Base-by-base conservation (phyloP, 2,329 filamentous ascomycete genomes). In the Verticillium nubilum region DNA sequence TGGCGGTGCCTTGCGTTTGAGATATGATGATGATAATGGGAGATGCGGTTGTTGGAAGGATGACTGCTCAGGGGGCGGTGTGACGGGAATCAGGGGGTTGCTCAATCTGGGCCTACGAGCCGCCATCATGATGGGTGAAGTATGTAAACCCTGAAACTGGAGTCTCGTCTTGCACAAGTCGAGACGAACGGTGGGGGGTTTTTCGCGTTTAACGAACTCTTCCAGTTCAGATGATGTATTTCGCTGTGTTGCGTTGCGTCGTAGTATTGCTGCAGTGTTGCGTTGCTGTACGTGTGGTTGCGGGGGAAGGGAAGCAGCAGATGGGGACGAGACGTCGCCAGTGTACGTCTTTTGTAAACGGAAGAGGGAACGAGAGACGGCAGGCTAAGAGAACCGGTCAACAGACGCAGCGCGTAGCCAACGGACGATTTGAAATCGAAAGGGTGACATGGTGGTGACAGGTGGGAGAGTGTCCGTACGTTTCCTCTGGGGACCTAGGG, bases 41-140 rank as follows among this genome's bases (percentile, higher is more conserved):
- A 61, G 58, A 15, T 61, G 58, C 23, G 62, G 60, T 42, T 63
- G 56, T 42, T 61, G 61, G 58, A 77, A 75, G 4, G 69, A 66
- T 37, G 52, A n/a, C 58, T 73, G 69, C 35, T 76, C 74, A 33
- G 74, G 74, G 6, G 75, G 73, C 56, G 74, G 75, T 6, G 75
- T 76, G 53, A 76, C 70, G 42, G 74, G 74, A 15, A 72, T 68
- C 28, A 74, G 69, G 58, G 70, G 60, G 58, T 70, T 70, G 42
- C 42, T 47, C 42, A 23, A 59, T 70, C 57, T 52, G 23, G 61
- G 55, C 42, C 62, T 26, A 54, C 57, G 56, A 54, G 62, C 57
- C 52, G 62, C 60, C 62, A 63, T 63, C 54, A 54, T 60, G 61
- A 10, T 47, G 42, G 29, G 37, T 53, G 59, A 9, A 25, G n/a